A percentile compares a stretch with the other conserved stretches of the same genome.
These are phyloP conservation scores for Nitzschia putrida DNA, from an alignment of 108 stramenopile genomes.

Conservation along the genomic window DNA sequence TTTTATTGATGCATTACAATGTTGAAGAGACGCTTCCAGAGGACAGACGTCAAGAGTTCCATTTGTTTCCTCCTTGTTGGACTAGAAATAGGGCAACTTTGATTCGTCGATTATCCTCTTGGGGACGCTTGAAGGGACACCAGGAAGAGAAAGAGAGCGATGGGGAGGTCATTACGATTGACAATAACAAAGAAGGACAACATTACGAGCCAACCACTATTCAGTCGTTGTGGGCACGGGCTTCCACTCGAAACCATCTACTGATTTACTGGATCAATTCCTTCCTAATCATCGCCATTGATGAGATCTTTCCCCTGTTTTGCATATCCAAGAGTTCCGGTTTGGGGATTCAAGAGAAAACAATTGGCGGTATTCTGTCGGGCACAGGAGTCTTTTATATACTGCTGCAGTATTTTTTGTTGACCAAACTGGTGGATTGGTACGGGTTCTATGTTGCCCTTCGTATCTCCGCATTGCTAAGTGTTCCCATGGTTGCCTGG, in stretches of 20 bases:
- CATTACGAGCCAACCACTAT: background rate
- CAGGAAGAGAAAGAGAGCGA: background rate
- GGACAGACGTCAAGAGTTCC: constrained; percentile 2
- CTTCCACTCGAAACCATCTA: constrained; percentile 44
- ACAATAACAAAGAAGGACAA: background rate
- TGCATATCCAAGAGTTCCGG: constrained; percentile 62
- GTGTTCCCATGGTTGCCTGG: constrained; percentile 29
- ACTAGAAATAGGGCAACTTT: background rate
- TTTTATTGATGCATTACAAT: constrained; percentile 30
- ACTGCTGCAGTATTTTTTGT: constrained; percentile 51
- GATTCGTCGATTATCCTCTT: background rate
- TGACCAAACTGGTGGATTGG: constrained; percentile 38
- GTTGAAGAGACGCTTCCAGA: constrained; percentile 59
- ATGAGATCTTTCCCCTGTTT: constrained; percentile 72
- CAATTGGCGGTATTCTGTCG: constrained; percentile 66
- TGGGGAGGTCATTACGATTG: background rate
- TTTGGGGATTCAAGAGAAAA: constrained; percentile 54
- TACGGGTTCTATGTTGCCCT: constrained; percentile 55
- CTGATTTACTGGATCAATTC: constrained; percentile 64
- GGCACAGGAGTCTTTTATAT: constrained; percentile 54
- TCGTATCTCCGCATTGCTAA: constrained; percentile 37
- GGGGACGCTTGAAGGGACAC: background rate
- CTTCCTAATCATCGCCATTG: constrained; percentile 47
- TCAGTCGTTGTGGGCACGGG: background rate
- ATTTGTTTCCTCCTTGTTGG: background rate